Evolutionary conservation across 1,284 basidiomycete genomes (phyloP).

Genomic region (Trametes pubescens): DNA sequence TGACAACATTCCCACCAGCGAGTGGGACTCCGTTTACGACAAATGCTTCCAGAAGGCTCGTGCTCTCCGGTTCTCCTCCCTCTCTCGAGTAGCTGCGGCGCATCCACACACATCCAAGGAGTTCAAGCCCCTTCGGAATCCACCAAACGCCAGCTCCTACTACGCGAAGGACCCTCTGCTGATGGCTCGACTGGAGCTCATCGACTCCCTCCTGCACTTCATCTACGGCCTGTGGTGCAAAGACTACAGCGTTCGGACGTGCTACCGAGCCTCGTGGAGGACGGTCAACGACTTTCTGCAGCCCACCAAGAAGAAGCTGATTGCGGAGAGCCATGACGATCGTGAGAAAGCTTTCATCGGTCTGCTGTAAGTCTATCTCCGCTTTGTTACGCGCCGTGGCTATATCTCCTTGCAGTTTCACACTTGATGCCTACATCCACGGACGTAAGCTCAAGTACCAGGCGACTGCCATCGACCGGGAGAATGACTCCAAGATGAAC

Average conservation of each 20-base stretch:
- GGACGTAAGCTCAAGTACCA: conserved; percentile 63
- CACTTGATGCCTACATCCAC: conserved; percentile 78
- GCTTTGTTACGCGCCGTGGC: conserved; percentile 42
- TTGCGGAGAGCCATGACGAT: conserved; percentile 66
- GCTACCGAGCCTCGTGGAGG: conserved; percentile 64
- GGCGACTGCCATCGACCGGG: conserved; percentile 53
- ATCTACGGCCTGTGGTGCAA: conserved; percentile 76
- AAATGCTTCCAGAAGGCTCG: conserved; percentile 69
- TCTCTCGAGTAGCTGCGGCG: conserved; percentile 76
- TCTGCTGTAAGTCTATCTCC: conserved; percentile 67
- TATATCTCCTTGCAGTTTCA: conserved; percentile 56
- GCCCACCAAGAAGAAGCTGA: conserved; percentile 77
- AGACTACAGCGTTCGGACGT: conserved; percentile 61
- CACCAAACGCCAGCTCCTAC: conserved; percentile 66
- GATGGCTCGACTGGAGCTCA: conserved; percentile 76
- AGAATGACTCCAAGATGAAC: conserved; percentile 39
- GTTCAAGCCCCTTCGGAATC: conserved; percentile 65
- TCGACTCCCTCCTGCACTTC: conserved; percentile 78
- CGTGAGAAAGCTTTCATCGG: conserved; percentile 78
- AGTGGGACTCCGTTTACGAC: conserved; percentile 55
- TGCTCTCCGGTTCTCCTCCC: conserved; percentile 78
- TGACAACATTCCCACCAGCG: conserved; percentile 49
- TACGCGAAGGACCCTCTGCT: conserved; percentile 76
- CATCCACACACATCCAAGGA: conserved; percentile 69
- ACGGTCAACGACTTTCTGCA: conserved; percentile 68